phyloP scores from a whole-genome alignment of 208 protist genomes.

The Strigomonas culicis region DNA sequence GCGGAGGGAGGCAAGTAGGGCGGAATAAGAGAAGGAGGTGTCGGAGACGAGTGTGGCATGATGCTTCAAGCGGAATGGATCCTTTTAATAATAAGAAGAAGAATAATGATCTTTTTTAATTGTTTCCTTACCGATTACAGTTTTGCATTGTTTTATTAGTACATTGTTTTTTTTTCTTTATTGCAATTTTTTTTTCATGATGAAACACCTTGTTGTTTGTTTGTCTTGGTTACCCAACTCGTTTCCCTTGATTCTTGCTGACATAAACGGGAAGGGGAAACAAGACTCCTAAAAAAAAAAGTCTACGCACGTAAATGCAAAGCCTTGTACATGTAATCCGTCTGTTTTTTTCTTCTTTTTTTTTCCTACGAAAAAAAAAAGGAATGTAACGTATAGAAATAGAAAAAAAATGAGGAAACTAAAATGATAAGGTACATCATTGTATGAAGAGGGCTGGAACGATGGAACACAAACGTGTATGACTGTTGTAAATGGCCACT shows the following conservation, averaged over 20 bases:
- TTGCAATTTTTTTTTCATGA: not conserved
- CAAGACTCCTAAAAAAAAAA: not conserved
- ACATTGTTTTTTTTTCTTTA: conserved; percentile 7
- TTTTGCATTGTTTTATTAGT: not conserved
- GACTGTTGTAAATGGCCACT: too few relatives aligned
- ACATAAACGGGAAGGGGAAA: not conserved
- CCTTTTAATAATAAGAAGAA: conserved; percentile 6
- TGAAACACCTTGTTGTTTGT: not conserved
- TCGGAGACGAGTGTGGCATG: too few relatives aligned
- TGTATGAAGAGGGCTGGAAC: too few relatives aligned
- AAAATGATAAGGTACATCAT: not conserved
- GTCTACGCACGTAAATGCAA: not conserved
- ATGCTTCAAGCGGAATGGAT: too few relatives aligned
- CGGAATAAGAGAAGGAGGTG: too few relatives aligned
- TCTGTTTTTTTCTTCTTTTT: not conserved
- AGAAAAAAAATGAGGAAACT: not conserved
- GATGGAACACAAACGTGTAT: too few relatives aligned
- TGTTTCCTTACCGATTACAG: not conserved
- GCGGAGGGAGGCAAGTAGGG: not conserved
- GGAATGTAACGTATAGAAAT: not conserved
- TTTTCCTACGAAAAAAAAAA: not conserved
- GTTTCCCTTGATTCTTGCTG: too few relatives aligned
- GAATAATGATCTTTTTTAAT: not conserved
- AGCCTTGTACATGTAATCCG: not conserved
- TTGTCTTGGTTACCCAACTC: conserved; percentile 3